Evolutionary conservation across 2,329 filamentous ascomycete genomes (phyloP), one percentile per base, ranked within the genome.

Genomic region (Colletotrichum kahawae): DNA sequence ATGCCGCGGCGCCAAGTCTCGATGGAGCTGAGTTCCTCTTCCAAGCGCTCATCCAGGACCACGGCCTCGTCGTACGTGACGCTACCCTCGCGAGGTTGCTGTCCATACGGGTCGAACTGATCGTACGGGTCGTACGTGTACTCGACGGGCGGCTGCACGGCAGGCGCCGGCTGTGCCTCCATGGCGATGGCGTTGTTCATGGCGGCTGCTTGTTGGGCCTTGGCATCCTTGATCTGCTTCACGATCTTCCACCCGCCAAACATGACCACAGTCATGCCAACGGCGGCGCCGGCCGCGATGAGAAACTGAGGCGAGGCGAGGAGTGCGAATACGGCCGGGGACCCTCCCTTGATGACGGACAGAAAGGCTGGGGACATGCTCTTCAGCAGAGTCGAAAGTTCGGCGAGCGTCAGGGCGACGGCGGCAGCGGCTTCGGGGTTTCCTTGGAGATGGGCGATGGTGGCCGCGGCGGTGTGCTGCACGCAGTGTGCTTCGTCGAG

Each of bases 191-290:
- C 76, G 16, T 74, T 69, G 36, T 67, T 54, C 43, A 76, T 70
- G 4, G 48, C 36, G 10, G 80, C 29, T 24, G 81, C 79, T 57
- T 82, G 82, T 18, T 74, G 76, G 54, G 80, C 77, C 69, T 83
- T 82, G 24, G 81, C 82, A 69, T 89, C 88, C 74, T 85, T 84
- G 78, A 98, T 95, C 79, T 92, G 93, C 88, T 98, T 97, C 85
- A 99, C 93, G 83, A 99, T 98, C 86, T 98, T 98, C 90, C 95
- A 98, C 7, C 97, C 96, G 69, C 97, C 97, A 75, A 99, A 95
- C 83, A 97, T 96, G 80, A 99, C 95, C 10, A 98, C 93, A 0
- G 97, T 98, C n/a, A 98, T 93, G 16, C 97, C 97, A 1, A 98
- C 92, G 1, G 94, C 95, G 16, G 98, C 92, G 57, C 96, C 95